phyloP scores from a whole-genome alignment of 495 filamentous ascomycete species.

The Tuber brumale region DNA sequence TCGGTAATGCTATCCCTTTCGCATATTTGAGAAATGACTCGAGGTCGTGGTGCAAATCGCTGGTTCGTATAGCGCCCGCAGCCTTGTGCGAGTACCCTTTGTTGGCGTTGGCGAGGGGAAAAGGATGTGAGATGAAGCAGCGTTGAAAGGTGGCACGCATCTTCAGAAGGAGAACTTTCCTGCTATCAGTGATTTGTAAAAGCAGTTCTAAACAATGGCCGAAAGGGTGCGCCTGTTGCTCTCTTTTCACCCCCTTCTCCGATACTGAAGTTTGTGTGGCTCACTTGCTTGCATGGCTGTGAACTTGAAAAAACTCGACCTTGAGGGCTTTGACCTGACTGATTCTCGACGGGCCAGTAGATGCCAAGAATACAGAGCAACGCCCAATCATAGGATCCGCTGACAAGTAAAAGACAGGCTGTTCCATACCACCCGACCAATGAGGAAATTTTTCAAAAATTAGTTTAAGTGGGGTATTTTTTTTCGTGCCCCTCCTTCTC shows the following conservation, averaged over 20 bases:
- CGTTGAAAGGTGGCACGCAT: not conserved
- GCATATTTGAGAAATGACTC: conserved; percentile 68
- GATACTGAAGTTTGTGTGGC: not conserved
- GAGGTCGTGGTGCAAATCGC: conserved; percentile 58
- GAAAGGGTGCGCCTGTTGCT: not conserved
- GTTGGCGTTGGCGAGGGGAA: not conserved
- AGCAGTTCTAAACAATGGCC: not conserved
- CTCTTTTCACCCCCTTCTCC: not conserved
- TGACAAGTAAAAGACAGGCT: conserved; percentile 15
- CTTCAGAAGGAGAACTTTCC: not conserved
- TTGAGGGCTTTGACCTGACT: not conserved
- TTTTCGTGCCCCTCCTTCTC: conserved; percentile 39
- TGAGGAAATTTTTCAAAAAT: conserved; percentile 6
- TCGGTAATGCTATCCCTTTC: conserved; percentile 49
- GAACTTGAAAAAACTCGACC: not conserved
- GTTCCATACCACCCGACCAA: conserved; percentile 22
- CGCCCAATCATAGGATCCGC: not conserved
- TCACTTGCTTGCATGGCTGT: not conserved
- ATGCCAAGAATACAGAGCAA: not conserved
- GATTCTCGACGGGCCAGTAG: not conserved
- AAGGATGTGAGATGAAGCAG: not conserved
- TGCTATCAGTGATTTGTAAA: not conserved
- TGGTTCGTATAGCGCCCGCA: not conserved
- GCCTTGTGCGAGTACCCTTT: not conserved
- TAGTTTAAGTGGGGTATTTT: conserved; percentile 35